Conservation (phyloP, 139 green algal species). For the Spirogloea muscicola region DNA sequence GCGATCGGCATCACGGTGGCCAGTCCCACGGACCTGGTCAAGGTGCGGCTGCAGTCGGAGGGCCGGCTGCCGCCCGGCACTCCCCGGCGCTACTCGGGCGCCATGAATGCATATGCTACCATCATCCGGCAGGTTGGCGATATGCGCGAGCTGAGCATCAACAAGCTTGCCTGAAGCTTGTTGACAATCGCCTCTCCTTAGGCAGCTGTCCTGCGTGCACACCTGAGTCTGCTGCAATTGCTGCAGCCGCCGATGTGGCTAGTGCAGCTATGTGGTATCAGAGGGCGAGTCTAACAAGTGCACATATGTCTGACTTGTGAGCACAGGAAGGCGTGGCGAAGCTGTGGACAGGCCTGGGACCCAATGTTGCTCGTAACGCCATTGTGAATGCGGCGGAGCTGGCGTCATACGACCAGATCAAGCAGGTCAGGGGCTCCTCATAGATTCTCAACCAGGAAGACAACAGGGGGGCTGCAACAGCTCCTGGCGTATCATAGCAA, state of each 20-base stretch:
- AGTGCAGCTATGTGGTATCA: no score
- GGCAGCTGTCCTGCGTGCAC: no score
- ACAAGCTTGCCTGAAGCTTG: no score
- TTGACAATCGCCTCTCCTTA: no score
- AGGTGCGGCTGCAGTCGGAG: conserved; percentile 95
- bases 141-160: no score
- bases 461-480: no score
- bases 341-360: conserved; percentile 91
- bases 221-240: no score
- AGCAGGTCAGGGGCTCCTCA: conserved; percentile 39
- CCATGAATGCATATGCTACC: conserved; percentile 83
- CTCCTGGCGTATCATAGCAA: no score
- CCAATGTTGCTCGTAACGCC: conserved; percentile 93
- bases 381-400: conserved; percentile 98
- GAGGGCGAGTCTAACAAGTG: no score
- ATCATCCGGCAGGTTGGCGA: conserved; percentile 84
- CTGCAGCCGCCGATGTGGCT: no score
- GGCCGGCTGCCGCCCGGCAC: conserved; percentile 71
- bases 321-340: conserved; percentile 76
- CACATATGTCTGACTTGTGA: no score
- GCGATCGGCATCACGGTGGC: conserved; percentile 72
- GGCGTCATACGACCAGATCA: conserved; percentile 88
- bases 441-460: no score
- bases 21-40: conserved; percentile 82
- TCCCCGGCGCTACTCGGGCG: conserved; percentile 74